These are phyloP conservation scores for Didymella pomorum DNA, from an alignment of 2,329 filamentous ascomycete species.

Conservation along the genomic window DNA sequence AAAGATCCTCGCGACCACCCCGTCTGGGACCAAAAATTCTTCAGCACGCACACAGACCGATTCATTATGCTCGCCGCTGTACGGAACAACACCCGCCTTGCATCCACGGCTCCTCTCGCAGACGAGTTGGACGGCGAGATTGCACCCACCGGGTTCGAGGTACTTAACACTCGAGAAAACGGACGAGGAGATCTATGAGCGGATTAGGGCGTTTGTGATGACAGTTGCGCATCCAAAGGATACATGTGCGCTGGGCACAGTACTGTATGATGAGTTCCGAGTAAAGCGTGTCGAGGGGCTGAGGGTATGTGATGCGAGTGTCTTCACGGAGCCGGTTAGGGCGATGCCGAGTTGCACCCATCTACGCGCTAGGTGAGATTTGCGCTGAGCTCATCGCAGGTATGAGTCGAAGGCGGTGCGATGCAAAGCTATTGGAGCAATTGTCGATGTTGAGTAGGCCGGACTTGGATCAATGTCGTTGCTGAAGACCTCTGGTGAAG, in stretches of 20 bases:
- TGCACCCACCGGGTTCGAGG: background rate
- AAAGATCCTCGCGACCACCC: background rate
- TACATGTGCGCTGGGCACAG: background rate
- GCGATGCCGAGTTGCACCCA: background rate
- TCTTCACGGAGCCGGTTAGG: background rate
- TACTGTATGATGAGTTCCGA: background rate
- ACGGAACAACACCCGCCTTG: background rate
- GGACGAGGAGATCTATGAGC: background rate
- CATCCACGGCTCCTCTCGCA: background rate
- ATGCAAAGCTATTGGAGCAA: background rate
- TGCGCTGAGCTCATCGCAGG: background rate
- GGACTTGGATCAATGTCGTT: background rate
- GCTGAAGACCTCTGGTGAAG: background rate
- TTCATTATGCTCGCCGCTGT: background rate
- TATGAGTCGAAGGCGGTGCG: background rate
- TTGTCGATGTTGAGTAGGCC: background rate
- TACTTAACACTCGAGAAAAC: background rate
- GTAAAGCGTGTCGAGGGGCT: background rate
- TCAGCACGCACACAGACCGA: background rate
- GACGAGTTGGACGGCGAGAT: background rate
- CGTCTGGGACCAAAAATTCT: background rate
- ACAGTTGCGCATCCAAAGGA: background rate
- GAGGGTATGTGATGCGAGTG: background rate
- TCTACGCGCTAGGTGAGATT: background rate
- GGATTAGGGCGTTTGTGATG: background rate